Base-by-base conservation (phyloP, 2,329 filamentous ascomycete genomes). In the Botrytis porri region DNA sequence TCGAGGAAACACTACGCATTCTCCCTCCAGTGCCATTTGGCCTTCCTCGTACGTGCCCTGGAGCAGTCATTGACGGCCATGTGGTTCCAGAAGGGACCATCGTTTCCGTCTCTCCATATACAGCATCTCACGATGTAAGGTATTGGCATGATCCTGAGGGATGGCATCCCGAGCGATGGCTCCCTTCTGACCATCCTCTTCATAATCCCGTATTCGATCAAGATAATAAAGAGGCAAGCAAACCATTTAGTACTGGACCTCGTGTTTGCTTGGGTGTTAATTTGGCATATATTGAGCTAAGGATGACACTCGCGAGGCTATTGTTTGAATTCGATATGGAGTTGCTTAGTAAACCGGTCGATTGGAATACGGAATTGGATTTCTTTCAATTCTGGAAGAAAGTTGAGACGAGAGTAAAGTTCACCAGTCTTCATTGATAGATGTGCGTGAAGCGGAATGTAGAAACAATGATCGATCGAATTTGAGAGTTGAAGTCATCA, bases 1-100 rank as follows among this genome's bases (percentile, higher is more conserved):
- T 85, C 39, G 81, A 72, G 22, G 69, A 75, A 63, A 45, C 69
- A n/a, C 39, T 75, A 20, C 69, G 69, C 29, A 45, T 70, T 20
- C 71, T 66, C 20, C 72, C 73, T 16, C 74, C 72, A 14, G 62
- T 64, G 5, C 59, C 65, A 25, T 71, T 71, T 14, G 61, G 70
- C 3, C 61, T 71, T 20, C 60, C 59, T 32, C 57, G 61, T 1
- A 71, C 45, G 12, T 63, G 60, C 16, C 70, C 69, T 29, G 59
- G 60, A 18, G 70, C 59, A 45, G 51, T 62, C 20, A 65, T 71
- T 18, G 61, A 64, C 12, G 70, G 69, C 2, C 35, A 65, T 29
- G 29, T 35, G 9, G 45, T 71, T 54, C 43, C 70, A 41, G 61
- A 51, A 29, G 61, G 37, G 5, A 43, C 61, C 22, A 62, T 71